Conservation (phyloP, 1,284 basidiomycete genomes). For the Blastosporella zonata region DNA sequence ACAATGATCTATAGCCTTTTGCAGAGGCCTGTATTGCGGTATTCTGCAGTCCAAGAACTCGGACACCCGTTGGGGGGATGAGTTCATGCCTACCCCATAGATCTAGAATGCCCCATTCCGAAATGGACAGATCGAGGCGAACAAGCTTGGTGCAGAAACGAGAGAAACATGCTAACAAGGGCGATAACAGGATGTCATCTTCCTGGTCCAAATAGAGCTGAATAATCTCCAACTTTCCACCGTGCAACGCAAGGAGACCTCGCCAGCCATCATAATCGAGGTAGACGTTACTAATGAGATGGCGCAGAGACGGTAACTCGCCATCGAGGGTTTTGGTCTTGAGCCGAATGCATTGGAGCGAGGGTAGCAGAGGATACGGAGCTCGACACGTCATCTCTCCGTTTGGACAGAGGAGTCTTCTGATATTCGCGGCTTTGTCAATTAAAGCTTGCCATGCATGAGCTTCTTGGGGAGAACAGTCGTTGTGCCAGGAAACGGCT, state of each 20-base stretch:
- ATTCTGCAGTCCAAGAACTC: slow-evolving; percentile 15
- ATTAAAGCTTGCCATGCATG: slow-evolving; percentile 14
- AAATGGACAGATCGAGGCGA: slow-evolving; percentile 16
- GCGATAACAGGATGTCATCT: not conserved
- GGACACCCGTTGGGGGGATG: slow-evolving; percentile 9
- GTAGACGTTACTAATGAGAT: slow-evolving; percentile 9
- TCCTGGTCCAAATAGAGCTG: slow-evolving; percentile 13
- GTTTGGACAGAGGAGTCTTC: slow-evolving; percentile 8
- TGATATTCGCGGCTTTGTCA: slow-evolving; percentile 9
- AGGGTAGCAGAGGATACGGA: not conserved
- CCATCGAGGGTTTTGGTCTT: not conserved
- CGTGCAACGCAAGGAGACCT: slow-evolving; percentile 14
- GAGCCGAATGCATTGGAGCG: slow-evolving; percentile 6
- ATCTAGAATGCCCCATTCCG: slow-evolving; percentile 1
- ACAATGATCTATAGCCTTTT: slow-evolving; percentile 6
- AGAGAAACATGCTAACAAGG: slow-evolving; percentile 1
- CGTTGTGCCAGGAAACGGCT: slow-evolving; percentile 16
- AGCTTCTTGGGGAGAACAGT: not conserved
- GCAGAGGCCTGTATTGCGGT: slow-evolving; percentile 2
- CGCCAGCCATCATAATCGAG: not conserved
- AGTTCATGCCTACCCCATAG: not conserved
- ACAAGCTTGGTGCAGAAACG: slow-evolving; percentile 14
- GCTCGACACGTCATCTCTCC: not conserved
- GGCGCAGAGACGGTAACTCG: slow-evolving; percentile 18
- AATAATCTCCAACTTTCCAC: slow-evolving; percentile 15